Base-by-base conservation (phyloP, 805 yeast species). In the Ogataea degrootiae region DNA sequence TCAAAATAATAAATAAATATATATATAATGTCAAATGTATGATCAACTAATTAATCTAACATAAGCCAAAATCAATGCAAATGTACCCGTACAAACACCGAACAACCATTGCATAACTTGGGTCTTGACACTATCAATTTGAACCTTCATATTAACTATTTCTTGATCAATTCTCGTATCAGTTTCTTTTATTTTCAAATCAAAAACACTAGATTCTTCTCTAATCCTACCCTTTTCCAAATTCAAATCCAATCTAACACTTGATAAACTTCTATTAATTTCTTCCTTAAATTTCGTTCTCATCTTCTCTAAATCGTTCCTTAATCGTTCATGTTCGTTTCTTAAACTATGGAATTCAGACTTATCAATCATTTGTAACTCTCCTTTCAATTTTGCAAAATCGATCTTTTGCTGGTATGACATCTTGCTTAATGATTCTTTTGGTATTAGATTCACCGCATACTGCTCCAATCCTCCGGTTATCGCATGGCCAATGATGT, bases 101-200 rank as follows among this genome's bases (percentile, higher is more conserved):
- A 94, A 89, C 53, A 94, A 76, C 99, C 99, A 94, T 69, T 94
- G 99, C 83, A 90, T 80, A 43, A 94, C 97, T 65, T 94, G 97
- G 2, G 96, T 88, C 70, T 94, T 94, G 33, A 92, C 96, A 39
- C 88, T 82, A 61, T 94, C 96, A 55, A 94, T 90, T 68, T 92
- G 97, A 75, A 91, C 87, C 67, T 87, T 91, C 80, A 94, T 87
- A 63, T 94, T 92, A 37, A 92, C 85, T 26, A 94, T 85, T 60
- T 94, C 99, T 67, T 94, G 96, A 64, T 94, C 97, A 46, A 94
- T 91, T 53, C 96, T 76, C 4, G 97, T 88, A 62, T 90, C 95
- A 3, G 96, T 89, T 61, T 94, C 99, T 65, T 89, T 94, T 50
- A 94, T 88, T 64, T 90, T 89, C 64, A 89, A 77, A 66, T 92